A percentile compares a stretch with the other conserved stretches of the same genome.
phyloP scores from a whole-genome alignment of 1,284 basidiomycete genomes.

The Sporisorium exsertum region DNA sequence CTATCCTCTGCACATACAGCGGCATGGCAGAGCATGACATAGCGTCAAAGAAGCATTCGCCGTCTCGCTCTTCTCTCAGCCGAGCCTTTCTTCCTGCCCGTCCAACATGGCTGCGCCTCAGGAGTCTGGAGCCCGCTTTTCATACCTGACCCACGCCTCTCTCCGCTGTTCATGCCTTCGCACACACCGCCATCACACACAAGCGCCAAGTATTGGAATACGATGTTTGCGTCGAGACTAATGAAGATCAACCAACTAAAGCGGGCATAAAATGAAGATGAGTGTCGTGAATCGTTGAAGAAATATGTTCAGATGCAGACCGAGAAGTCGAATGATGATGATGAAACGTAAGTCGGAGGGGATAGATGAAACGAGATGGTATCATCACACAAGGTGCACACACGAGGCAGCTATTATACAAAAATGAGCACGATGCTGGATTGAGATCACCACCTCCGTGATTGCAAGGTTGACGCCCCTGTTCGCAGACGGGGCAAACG shows the following conservation, averaged over 20 bases:
- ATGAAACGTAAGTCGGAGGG: background rate
- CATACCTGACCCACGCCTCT: background rate
- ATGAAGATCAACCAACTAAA: background rate
- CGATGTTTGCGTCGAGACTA: constrained; percentile 7
- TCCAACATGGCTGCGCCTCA: constrained; percentile 2
- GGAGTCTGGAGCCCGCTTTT: background rate
- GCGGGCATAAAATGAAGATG: constrained; percentile 3
- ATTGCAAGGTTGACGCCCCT: background rate
- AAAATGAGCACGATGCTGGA: background rate
- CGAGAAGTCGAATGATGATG: constrained; percentile 11
- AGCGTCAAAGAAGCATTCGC: background rate
- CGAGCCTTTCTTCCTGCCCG: constrained; percentile 1
- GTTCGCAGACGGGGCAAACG: background rate
- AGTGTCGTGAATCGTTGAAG: constrained; percentile 6
- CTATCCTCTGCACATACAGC: constrained; percentile 8
- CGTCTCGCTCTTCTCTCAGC: background rate
- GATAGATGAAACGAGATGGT: constrained; percentile 1
- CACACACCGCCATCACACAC: constrained; percentile 4
- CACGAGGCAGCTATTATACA: constrained; percentile 1
- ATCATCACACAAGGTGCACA: background rate
- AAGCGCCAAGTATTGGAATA: background rate
- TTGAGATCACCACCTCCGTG: background rate
- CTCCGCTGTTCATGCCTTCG: background rate
- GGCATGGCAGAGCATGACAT: constrained; percentile 12
- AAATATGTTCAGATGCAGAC: constrained; percentile 9